Percentiles rank a stretch among this genome's conserved stretches.
Conservation (phyloP, 495 filamentous ascomycete genomes). For the Aspergillus mulundensis region DNA sequence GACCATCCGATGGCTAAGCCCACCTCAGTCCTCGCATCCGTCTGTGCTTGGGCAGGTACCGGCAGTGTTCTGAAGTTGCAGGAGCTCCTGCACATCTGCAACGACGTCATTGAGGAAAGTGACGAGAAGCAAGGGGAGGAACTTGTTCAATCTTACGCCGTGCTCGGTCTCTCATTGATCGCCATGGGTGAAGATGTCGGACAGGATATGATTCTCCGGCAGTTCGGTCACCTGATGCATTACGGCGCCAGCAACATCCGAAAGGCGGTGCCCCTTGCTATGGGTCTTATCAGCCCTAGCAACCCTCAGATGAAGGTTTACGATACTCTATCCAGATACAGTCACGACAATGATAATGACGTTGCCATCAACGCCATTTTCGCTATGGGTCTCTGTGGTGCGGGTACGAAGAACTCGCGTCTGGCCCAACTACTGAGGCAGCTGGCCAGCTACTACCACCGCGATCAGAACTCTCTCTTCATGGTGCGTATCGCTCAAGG, state of each 20-base stretch:
- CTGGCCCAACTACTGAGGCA: constrained; percentile 91
- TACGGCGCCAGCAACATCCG: constrained; percentile 97
- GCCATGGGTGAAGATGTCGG: constrained; percentile 98
- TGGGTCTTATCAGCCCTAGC: constrained; percentile 93
- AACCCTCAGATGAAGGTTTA: constrained; percentile 99
- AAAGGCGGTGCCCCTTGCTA: constrained; percentile 91
- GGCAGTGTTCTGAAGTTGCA: constrained; percentile 95
- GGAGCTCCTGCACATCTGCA: constrained; percentile 93
- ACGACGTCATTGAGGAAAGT: constrained; percentile 91
- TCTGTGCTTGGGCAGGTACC: constrained; percentile 96
- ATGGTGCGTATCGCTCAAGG: constrained; percentile 99
- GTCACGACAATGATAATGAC: constrained; percentile 98
- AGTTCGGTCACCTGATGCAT: constrained; percentile 98
- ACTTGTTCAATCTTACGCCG: constrained; percentile 90
- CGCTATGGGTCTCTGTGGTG: constrained; percentile 95
- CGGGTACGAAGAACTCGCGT: constrained; percentile 96
- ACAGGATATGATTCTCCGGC: constrained; percentile 96
- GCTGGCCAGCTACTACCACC: constrained; percentile 95
- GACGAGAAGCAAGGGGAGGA: constrained; percentile 93
- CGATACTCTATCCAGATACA: constrained; percentile 96
- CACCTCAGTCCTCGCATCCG: constrained; percentile 83
- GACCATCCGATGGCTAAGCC: constrained; percentile 93
- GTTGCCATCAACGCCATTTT: constrained; percentile 98
- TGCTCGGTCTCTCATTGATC: constrained; percentile 88
- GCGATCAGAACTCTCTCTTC: constrained; percentile 91